phyloP scores from a whole-genome alignment of 2,329 filamentous ascomycete species.

The Daldinia sp. region DNA sequence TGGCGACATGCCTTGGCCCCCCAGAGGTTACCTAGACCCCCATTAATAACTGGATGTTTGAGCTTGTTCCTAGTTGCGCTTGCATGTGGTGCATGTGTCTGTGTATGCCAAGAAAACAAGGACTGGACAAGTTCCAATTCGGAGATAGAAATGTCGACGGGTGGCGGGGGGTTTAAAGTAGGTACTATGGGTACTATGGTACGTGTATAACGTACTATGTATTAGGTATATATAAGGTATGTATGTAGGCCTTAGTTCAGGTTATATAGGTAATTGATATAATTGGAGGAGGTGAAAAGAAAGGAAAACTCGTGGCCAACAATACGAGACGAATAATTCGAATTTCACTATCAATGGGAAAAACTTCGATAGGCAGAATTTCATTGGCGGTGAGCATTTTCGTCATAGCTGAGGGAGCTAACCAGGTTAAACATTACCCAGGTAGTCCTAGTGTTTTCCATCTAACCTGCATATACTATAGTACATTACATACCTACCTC shows the following conservation, averaged over 20 bases:
- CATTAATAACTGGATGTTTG: conserved; percentile 10
- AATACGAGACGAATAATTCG: conserved; percentile 18
- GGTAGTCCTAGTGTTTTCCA: conserved; percentile 4
- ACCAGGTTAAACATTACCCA: conserved; percentile 5
- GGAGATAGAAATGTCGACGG: conserved; percentile 38
- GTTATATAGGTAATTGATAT: neutral
- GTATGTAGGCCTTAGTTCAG: too few species aligned
- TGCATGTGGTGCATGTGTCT: conserved; percentile 9
- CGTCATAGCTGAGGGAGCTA: conserved; percentile 22
- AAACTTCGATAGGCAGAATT: conserved; percentile 13
- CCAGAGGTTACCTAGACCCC: conserved; percentile 3
- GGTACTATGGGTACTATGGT: neutral
- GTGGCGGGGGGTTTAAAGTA: conserved; percentile 12
- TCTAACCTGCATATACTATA: neutral
- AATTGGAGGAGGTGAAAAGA: neutral
- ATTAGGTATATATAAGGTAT: too few species aligned
- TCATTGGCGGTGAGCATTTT: conserved; percentile 32
- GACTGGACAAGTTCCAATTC: conserved; percentile 13
- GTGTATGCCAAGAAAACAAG: conserved; percentile 30
- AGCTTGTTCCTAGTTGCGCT: conserved; percentile 8
- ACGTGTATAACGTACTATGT: neutral
- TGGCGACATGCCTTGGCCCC: conserved; percentile 16
- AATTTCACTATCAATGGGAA: conserved; percentile 2
- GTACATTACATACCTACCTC: too few species aligned
- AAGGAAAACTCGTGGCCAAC: conserved; percentile 7